Evolutionary conservation across 2,329 filamentous ascomycete genomes (phyloP).

Genomic region (Nothophoma quercina): DNA sequence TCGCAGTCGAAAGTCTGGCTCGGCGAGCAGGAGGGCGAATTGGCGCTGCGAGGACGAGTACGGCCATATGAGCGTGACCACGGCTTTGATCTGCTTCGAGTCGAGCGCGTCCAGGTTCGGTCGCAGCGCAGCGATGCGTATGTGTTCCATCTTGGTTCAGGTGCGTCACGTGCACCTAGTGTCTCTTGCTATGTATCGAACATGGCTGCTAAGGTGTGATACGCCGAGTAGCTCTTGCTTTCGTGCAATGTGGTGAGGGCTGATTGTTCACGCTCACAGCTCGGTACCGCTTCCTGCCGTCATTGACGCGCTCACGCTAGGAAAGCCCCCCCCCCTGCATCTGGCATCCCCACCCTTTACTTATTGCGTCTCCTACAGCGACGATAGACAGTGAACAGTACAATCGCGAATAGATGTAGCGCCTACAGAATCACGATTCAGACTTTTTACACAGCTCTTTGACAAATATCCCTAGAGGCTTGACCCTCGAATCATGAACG

Average conservation of each 20-base stretch:
- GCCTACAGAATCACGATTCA: too few species aligned
- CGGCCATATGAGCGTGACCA: conserved; percentile 89
- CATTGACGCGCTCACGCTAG: conserved; percentile 7
- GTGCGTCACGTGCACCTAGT: conserved; percentile 11
- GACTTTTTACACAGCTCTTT: too few species aligned
- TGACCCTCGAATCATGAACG: too few species aligned
- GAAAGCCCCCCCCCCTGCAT: not conserved
- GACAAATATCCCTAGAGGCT: too few species aligned
- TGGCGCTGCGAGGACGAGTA: conserved; percentile 80
- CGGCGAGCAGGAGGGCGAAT: conserved; percentile 81
- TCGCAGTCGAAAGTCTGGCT: conserved; percentile 83
- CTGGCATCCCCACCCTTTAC: not conserved
- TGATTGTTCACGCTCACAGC: conserved; percentile 1
- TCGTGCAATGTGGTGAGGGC: not conserved
- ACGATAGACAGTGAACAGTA: too few species aligned
- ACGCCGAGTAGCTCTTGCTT: not conserved
- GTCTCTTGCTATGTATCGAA: not conserved
- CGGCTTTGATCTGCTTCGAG: conserved; percentile 64
- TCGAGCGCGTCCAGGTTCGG: conserved; percentile 40
- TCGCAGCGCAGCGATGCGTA: conserved; percentile 43
- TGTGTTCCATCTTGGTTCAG: conserved; percentile 34
- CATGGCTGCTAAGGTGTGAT: conserved; percentile 5
- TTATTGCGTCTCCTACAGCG: too few species aligned
- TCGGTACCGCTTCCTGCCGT: conserved; percentile 4
- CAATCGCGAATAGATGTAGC: too few species aligned